phyloP scores from a whole-genome alignment of 1,139 yeast species.

The Geotrichum aggregatum region DNA sequence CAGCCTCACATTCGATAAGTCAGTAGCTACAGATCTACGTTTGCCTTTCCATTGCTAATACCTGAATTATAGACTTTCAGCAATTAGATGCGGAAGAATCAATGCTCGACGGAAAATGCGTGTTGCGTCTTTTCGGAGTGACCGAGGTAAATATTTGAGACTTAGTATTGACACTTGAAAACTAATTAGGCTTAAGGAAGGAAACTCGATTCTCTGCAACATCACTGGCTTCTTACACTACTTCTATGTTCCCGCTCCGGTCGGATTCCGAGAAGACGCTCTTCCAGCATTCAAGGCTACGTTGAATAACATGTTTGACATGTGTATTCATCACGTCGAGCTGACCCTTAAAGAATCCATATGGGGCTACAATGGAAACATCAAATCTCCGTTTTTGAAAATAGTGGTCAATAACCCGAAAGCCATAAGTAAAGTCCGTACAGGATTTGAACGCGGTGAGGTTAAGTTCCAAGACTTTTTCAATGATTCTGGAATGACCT shows the following conservation, averaged over 20 bases:
- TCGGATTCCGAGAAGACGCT: conserved; percentile 60
- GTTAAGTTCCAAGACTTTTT: conserved; percentile 61
- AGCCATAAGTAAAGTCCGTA: conserved; percentile 61
- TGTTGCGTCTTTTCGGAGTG: conserved; percentile 86
- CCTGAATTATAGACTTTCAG: conserved; percentile 52
- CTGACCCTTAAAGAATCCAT: conserved; percentile 72
- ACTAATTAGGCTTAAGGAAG: too few relatives aligned
- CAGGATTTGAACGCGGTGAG: conserved; percentile 81
- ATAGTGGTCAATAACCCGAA: conserved; percentile 62
- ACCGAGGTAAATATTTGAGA: conserved; percentile 51
- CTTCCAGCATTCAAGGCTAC: conserved; percentile 45
- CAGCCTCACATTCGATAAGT: conserved; percentile 48
- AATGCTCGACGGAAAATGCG: conserved; percentile 46
- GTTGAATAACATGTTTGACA: conserved; percentile 38
- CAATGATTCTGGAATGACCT: conserved; percentile 47
- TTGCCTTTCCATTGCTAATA: background rate
- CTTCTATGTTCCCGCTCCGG: conserved; percentile 87
- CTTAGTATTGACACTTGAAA: too few relatives aligned
- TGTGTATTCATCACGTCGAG: conserved; percentile 49
- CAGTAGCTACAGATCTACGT: conserved; percentile 15
- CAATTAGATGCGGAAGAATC: conserved; percentile 91
- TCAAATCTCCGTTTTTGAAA: conserved; percentile 74
- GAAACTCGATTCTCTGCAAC: conserved; percentile 83
- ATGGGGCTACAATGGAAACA: conserved; percentile 87
- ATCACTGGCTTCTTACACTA: conserved; percentile 88